Conservation (phyloP, 495 filamentous ascomycete genomes). For the Filosporella fistucella region DNA sequence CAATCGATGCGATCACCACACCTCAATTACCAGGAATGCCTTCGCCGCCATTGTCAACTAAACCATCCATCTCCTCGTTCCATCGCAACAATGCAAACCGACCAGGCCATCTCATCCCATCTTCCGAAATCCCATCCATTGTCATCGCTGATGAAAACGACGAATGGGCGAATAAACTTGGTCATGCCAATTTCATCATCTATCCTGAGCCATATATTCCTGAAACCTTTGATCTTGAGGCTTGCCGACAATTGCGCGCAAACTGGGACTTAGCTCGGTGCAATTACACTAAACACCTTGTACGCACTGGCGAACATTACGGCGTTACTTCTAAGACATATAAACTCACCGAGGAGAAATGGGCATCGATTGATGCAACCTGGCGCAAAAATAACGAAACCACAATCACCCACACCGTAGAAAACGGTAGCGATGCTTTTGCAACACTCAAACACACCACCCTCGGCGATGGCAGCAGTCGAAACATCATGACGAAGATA, state of each 20-base stretch:
- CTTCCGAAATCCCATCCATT: constrained; percentile 38
- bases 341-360: constrained; percentile 76
- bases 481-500: constrained; percentile 44
- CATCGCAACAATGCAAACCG: constrained; percentile 39
- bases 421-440: constrained; percentile 26
- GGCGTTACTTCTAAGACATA: constrained; percentile 80
- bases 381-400: constrained; percentile 67
- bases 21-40: constrained; percentile 36
- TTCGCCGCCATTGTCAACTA: constrained; percentile 75
- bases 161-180: constrained; percentile 76
- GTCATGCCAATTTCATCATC: constrained; percentile 91
- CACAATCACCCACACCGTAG: constrained; percentile 43
- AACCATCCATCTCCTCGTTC: constrained; percentile 75
- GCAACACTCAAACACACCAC: constrained; percentile 26
- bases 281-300: constrained; percentile 80
- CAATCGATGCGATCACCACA: constrained; percentile 33
- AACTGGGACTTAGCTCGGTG: constrained; percentile 78
- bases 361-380: constrained; percentile 65
- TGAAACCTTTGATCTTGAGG: constrained; percentile 48
- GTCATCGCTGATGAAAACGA: constrained; percentile 62
- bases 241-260: constrained; percentile 61
- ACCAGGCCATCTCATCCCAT: constrained; percentile 20
- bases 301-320: constrained; percentile 82
- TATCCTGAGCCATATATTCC: constrained; percentile 76
- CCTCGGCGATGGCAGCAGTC: constrained; percentile 21